A percentile compares a stretch with the other conserved stretches of the same genome.
Conservation (phyloP, 306 rosid species). For the Ormosia emarginata region DNA sequence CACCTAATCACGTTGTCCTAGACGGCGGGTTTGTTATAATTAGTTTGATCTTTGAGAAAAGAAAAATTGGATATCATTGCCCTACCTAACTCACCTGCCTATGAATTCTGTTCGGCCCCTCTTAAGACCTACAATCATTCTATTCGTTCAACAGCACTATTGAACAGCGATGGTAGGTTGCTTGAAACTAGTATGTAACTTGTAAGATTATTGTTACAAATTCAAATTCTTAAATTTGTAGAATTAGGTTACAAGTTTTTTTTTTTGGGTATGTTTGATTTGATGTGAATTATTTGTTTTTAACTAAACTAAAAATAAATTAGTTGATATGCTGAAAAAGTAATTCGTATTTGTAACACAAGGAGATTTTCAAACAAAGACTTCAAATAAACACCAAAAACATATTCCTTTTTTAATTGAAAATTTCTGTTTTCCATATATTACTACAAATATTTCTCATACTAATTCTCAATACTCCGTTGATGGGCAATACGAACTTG, state of each 20-base stretch:
- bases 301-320: background rate
- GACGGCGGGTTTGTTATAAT: background rate
- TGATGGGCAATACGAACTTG: too few relatives aligned
- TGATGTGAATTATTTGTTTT: background rate
- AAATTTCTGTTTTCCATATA: background rate
- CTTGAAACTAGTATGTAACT: background rate
- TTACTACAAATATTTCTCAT: background rate
- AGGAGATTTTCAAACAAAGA: too few relatives aligned
- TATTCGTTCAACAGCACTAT: background rate
- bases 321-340: background rate
- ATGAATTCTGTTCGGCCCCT: background rate
- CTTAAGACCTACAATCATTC: background rate
- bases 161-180: background rate
- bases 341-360: background rate
- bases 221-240: background rate
- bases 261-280: background rate
- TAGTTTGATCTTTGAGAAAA: background rate
- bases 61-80: background rate
- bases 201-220: background rate
- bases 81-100: constrained; percentile 10
- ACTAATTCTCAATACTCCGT: too few relatives aligned
- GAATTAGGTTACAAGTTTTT: background rate
- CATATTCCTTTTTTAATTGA: background rate
- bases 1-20: constrained; percentile 13
- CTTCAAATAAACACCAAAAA: too few relatives aligned